Evolutionary conservation across 306 rosid species (phyloP).

Genomic region (Fragaria ananassa): DNA sequence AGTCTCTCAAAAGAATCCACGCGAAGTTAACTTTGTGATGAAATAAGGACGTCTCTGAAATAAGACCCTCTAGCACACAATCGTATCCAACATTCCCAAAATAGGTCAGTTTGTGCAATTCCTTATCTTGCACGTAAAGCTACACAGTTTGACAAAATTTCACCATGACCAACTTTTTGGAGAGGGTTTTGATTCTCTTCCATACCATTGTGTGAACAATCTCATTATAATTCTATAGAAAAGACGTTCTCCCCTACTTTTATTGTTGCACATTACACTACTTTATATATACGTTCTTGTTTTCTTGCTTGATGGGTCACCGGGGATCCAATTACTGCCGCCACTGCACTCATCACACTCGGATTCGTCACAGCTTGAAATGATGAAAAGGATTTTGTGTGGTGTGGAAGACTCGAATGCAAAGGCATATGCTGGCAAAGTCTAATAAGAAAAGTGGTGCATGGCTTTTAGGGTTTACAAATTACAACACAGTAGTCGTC

Average conservation of each 20-base stretch:
- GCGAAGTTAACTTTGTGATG: neutral
- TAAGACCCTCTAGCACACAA: neutral
- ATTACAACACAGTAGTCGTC: neutral
- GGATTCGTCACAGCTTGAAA: neutral
- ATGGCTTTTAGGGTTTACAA: conserved; percentile 31
- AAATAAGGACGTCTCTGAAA: too few species aligned
- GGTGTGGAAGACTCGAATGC: conserved; percentile 28
- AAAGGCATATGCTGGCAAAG: conserved; percentile 19
- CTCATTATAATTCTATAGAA: neutral
- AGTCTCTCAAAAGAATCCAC: neutral
- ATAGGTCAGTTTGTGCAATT: neutral
- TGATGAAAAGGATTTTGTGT: conserved; percentile 14
- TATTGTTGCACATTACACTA: neutral
- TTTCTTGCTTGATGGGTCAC: conserved; percentile 34
- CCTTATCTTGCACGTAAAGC: conserved; percentile 7
- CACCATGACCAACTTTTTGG: too few species aligned
- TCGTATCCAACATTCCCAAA: neutral
- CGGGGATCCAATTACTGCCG: conserved; percentile 42
- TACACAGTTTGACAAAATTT: neutral
- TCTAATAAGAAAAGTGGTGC: conserved; percentile 20
- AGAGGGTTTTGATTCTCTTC: neutral
- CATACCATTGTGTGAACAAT: too few species aligned
- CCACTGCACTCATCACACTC: neutral
- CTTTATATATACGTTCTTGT: conserved; percentile 10
- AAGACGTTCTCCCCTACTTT: neutral